Base-by-base conservation (phyloP, 768 basidiomycete genomes). In the Suillus luteus region DNA sequence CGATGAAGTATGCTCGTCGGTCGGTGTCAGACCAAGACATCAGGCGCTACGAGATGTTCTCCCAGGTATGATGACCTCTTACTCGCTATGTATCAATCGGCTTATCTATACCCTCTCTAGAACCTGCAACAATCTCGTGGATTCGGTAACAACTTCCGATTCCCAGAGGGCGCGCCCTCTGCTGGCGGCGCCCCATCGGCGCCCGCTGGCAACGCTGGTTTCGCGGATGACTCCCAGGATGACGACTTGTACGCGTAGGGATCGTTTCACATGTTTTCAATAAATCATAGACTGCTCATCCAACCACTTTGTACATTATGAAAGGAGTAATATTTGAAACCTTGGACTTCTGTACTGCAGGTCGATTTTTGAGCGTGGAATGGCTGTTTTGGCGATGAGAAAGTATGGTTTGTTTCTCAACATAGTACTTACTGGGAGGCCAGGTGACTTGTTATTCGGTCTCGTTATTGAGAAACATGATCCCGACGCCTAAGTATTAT, bases 1-100 rank as follows among this genome's bases (percentile, higher is more conserved):
- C 97, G 2, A 99, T 99, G 96, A 90, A 91, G 78, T 99, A 86
- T 71, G 96, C 97, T 66, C 91, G 97, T 76, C 91, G 97, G 60
- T 98, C 95, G 14, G 96, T 99, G 61, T 95, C 94, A 14, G 96
- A 98, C 73, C 88, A 92, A 67, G 96, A 99, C 73, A 96, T 99
- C 78, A 86, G 96, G 71, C 89, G 96, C 60, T 99, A 99, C 78
- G 96, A 99, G 85, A 95, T 97, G 90, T 99, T 99, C 77, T 80
- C 96, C 41, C 95, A 95, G 83, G 89, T 90, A 73, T 59, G 83
- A 73, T 59, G 83, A 72, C 24, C 46, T 62, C 58, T 58, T 19
- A 62, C 37, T 62, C 24, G 17, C 38, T 54, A 48, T 54, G 40
- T 10, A 5, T 22, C 19, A 22, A 63, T 68, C 64, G 41, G n/a